A percentile compares a stretch with the other conserved stretches of the same genome.
These are phyloP conservation scores for Podospora pseudopauciseta DNA, from an alignment of 495 filamentous ascomycete species.

Conservation along the genomic window DNA sequence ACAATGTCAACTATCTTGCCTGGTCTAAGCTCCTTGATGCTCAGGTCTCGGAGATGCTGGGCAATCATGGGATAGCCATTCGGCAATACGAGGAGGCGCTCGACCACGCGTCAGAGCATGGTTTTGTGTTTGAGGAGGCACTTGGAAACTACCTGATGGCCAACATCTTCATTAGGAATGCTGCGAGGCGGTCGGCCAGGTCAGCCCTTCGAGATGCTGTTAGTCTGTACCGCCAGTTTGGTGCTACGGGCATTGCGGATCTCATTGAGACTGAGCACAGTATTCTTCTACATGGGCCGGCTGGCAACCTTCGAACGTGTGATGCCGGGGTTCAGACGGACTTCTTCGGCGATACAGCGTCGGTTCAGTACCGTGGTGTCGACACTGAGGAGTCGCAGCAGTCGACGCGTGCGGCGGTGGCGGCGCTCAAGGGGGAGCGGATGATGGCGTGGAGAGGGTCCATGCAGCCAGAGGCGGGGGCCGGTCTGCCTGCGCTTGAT, in stretches of 20 bases:
- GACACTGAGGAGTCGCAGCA: conserved; percentile 55
- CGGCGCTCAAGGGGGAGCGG: conserved; percentile 56
- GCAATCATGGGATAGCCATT: conserved; percentile 59
- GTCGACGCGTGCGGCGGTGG: conserved; percentile 40
- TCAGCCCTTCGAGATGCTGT: conserved; percentile 68
- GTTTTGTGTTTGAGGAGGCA: conserved; percentile 75
- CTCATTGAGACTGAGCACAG: conserved; percentile 68
- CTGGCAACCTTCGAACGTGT: conserved; percentile 53
- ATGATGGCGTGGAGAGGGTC: conserved; percentile 61
- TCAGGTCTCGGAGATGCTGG: conserved; percentile 62
- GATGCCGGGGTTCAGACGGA: conserved; percentile 77
- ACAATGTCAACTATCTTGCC: conserved; percentile 73
- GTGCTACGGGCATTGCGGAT: conserved; percentile 69
- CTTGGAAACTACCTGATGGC: conserved; percentile 73
- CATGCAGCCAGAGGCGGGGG: conserved; percentile 45
- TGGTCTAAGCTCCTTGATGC: conserved; percentile 76
- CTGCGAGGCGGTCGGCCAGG: conserved; percentile 69
- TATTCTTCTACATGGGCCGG: conserved; percentile 65
- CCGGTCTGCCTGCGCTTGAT: conserved; percentile 58
- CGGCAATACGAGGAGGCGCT: conserved; percentile 69
- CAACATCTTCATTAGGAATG: conserved; percentile 68
- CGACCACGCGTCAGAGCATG: conserved; percentile 75
- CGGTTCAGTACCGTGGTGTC: conserved; percentile 49
- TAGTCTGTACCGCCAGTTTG: conserved; percentile 67
- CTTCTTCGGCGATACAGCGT: conserved; percentile 57